These are phyloP conservation scores for Phytophthora hibernalis DNA, from an alignment of 352 stramenopile species.

Conservation along the genomic window DNA sequence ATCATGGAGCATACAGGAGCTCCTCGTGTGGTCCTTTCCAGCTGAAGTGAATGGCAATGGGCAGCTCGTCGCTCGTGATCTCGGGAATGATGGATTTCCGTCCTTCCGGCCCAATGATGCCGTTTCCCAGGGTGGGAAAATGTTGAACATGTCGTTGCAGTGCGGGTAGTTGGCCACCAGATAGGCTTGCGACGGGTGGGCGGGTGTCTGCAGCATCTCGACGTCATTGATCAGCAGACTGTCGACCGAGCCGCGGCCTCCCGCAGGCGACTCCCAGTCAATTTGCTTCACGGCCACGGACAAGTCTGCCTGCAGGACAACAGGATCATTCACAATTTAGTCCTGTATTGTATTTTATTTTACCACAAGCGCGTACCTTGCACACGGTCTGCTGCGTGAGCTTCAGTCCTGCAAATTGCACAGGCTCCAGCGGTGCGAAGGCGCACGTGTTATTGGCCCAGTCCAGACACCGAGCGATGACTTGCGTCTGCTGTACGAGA, in stretches of 20 bases:
- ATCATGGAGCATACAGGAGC: conserved; percentile 80
- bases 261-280: conserved; percentile 67
- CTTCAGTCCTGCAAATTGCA: conserved; percentile 55
- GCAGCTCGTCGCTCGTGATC: conserved; percentile 51
- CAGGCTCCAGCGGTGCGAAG: conserved; percentile 57
- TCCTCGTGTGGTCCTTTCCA: conserved; percentile 67
- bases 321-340: conserved; percentile 8
- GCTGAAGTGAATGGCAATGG: conserved; percentile 58
- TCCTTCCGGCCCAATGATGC: conserved; percentile 63
- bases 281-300: conserved; percentile 86
- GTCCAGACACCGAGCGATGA: conserved; percentile 62
- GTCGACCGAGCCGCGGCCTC: conserved; percentile 60
- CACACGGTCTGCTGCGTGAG: conserved; percentile 74
- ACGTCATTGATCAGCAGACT: conserved; percentile 70
- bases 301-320: conserved; percentile 61
- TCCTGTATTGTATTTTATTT: not conserved
- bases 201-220: conserved; percentile 61
- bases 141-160: conserved; percentile 87
- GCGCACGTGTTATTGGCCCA: conserved; percentile 63
- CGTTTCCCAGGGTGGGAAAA: conserved; percentile 83
- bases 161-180: conserved; percentile 77
- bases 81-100: conserved; percentile 71
- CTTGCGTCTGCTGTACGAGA: conserved; percentile 65
- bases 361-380: conserved; percentile 47
- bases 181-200: conserved; percentile 75